These are phyloP conservation scores for Draba incana DNA, from an alignment of 345 rosid species.

Conservation along the genomic window DNA sequence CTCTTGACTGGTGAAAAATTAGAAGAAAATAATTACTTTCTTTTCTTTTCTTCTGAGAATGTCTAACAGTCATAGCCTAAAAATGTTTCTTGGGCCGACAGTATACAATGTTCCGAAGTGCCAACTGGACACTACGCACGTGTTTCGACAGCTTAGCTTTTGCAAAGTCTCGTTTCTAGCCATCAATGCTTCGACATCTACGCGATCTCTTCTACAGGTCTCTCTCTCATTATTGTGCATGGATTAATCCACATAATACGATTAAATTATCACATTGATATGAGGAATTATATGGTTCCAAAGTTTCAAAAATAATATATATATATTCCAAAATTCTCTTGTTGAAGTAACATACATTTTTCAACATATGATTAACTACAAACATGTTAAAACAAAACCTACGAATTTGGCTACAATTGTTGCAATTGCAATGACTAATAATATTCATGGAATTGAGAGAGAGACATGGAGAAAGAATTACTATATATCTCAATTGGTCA, in stretches of 20 bases:
- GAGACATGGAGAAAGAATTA: no score
- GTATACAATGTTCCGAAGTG: constrained; percentile 25
- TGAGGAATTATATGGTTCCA: background rate
- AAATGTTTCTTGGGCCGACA: constrained; percentile 33
- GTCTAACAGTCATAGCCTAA: no score
- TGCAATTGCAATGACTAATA: no score
- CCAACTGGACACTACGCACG: constrained; percentile 32
- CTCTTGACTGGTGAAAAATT: no score
- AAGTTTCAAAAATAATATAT: no score
- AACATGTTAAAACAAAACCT: background rate
- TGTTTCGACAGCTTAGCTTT: constrained; percentile 35
- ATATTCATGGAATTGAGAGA: no score
- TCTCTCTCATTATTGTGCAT: constrained; percentile 6
- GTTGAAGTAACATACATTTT: no score
- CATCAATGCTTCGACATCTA: constrained; percentile 20
- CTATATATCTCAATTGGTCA: no score
- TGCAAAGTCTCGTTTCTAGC: constrained; percentile 17
- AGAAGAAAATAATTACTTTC: no score
- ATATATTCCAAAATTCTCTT: no score
- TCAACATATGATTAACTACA: background rate
- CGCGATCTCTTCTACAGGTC: constrained; percentile 22
- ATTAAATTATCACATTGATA: background rate
- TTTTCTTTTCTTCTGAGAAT: no score
- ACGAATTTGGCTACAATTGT: no score
- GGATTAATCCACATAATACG: background rate